phyloP scores from a whole-genome alignment of 2,329 filamentous ascomycete species.

The Fusarium camptoceras region DNA sequence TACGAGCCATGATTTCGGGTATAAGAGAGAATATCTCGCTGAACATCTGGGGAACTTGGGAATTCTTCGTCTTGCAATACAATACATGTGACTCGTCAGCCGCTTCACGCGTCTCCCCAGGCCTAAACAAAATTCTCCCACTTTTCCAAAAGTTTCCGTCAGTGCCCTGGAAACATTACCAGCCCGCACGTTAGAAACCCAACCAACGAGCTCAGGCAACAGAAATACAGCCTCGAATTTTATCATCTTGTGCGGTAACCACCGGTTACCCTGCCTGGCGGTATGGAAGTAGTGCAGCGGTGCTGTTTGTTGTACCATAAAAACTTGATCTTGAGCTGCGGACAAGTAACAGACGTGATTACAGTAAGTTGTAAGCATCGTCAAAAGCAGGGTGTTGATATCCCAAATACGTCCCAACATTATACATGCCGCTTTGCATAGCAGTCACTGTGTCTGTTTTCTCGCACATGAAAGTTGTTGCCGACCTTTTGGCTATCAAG shows the following conservation, averaged over 20 bases:
- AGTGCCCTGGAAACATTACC: background rate
- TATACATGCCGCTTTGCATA: background rate
- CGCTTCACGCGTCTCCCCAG: background rate
- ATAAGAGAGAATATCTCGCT: conserved; percentile 19
- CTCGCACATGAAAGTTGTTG: background rate
- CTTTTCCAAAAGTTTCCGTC: background rate
- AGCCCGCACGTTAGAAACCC: background rate
- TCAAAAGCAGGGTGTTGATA: background rate
- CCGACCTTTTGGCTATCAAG: background rate
- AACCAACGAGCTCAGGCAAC: background rate
- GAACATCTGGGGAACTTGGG: background rate
- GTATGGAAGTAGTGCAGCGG: background rate
- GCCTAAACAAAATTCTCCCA: background rate
- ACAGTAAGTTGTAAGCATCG: background rate
- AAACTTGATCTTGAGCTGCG: background rate
- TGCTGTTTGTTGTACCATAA: background rate
- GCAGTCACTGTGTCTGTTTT: background rate
- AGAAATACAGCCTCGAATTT: background rate
- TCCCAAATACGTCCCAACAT: background rate
- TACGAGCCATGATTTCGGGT: conserved; percentile 6
- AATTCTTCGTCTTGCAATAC: background rate
- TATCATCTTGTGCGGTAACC: background rate
- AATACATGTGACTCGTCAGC: background rate
- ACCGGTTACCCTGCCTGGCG: background rate
- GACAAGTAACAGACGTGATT: background rate